Percentiles rank a stretch among this genome's conserved stretches.
Conservation (phyloP, 2,329 filamentous ascomycete genomes). For the Calonectria henricotiae region DNA sequence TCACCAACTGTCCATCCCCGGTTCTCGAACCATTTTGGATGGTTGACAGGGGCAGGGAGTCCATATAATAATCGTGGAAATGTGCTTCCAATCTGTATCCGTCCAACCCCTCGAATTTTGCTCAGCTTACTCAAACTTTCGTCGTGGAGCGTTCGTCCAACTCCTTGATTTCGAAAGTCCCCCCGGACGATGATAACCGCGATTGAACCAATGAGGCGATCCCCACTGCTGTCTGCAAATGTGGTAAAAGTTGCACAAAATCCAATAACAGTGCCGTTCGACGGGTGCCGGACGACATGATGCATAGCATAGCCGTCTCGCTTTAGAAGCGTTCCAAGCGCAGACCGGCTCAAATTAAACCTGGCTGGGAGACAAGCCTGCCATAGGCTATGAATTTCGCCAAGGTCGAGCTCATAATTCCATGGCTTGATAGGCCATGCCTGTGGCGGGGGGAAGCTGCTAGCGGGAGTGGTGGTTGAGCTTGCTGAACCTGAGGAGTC, state of each 20-base stretch:
- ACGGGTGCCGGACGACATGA: constrained; percentile 69
- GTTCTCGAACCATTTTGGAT: constrained; percentile 69
- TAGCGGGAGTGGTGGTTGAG: constrained; percentile 26
- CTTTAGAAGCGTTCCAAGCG: constrained; percentile 66
- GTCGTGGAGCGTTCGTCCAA: constrained; percentile 70
- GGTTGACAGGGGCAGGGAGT: constrained; percentile 62
- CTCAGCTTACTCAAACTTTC: constrained; percentile 67
- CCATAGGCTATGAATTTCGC: constrained; percentile 66
- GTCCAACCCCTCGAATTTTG: constrained; percentile 68
- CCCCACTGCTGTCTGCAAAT: constrained; percentile 69
- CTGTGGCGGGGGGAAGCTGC: constrained; percentile 50
- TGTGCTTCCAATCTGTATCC: constrained; percentile 72
- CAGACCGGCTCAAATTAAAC: constrained; percentile 64
- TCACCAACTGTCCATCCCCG: constrained; percentile 70
- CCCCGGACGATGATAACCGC: constrained; percentile 70
- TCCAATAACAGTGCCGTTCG: constrained; percentile 63
- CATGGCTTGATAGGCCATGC: constrained; percentile 64
- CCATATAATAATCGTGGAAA: constrained; percentile 74
- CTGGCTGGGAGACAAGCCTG: constrained; percentile 60
- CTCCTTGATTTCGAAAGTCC: constrained; percentile 65
- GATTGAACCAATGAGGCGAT: constrained; percentile 71
- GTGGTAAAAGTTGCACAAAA: constrained; percentile 76
- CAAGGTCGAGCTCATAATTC: constrained; percentile 60
- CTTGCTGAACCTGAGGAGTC: constrained; percentile 16
- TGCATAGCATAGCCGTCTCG: constrained; percentile 73